Percentiles rank a stretch among this genome's conserved stretches.
Conservation (phyloP, 495 filamentous ascomycete genomes). For the Hypomontagnella submonticulosa region DNA sequence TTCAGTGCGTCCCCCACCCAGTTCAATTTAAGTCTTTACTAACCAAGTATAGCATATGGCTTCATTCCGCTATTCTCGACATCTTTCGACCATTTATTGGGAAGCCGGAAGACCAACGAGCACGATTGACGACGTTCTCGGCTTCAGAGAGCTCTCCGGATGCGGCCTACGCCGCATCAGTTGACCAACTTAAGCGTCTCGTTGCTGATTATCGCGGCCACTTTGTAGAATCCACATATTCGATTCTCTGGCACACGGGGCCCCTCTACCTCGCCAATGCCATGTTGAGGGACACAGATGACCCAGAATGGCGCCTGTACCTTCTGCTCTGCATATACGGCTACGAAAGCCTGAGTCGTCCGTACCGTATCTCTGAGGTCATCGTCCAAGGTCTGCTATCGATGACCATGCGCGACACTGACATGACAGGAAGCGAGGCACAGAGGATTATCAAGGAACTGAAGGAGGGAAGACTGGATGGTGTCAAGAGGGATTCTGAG, state of each 20-base stretch:
- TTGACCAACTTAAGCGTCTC: conserved; percentile 44
- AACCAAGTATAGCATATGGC: conserved; percentile 40
- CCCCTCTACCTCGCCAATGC: conserved; percentile 47
- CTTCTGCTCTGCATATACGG: conserved; percentile 45
- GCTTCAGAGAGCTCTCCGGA: conserved; percentile 35
- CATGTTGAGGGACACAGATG: conserved; percentile 25
- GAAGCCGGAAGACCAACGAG: not conserved
- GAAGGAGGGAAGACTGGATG: conserved; percentile 22
- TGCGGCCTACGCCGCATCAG: conserved; percentile 37
- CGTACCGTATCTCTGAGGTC: conserved; percentile 39
- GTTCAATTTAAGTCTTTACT: not conserved
- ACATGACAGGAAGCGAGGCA: conserved; percentile 33
- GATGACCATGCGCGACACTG: conserved; percentile 39
- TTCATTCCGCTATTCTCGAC: conserved; percentile 43
- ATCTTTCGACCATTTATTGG: conserved; percentile 41
- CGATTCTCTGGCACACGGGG: conserved; percentile 46
- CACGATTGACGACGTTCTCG: conserved; percentile 35
- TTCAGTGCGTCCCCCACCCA: conserved; percentile 29
- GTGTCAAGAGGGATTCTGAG: conserved; percentile 11
- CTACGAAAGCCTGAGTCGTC: conserved; percentile 39
- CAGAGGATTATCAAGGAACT: conserved; percentile 35
- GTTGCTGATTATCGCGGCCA: conserved; percentile 43
- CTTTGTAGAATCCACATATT: conserved; percentile 30
- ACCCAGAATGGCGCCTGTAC: conserved; percentile 43
- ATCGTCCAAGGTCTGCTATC: conserved; percentile 39